Evolutionary conservation across 1,139 yeast genomes (phyloP), one percentile per base, ranked within the genome.

Genomic region (Geotrichum fermentans): DNA sequence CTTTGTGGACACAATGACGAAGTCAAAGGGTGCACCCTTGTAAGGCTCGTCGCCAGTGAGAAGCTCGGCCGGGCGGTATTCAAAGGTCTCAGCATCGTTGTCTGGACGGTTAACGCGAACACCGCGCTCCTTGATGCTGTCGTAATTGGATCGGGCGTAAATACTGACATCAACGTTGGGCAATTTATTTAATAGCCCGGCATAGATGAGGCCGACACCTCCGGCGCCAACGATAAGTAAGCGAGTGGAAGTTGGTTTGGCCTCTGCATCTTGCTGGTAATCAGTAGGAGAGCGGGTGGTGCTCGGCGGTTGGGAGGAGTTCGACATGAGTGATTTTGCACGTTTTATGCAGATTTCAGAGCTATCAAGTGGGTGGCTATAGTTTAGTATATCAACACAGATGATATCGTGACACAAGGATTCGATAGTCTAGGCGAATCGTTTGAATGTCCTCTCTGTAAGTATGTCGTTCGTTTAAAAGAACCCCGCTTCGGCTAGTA

Each of bases 191-290:
- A 57, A 40, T 20, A 46, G 38, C 33, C 49, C 45, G 4, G 52
- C 58, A 34, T 43, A 56, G 10, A 54, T 47, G 11, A 57, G 46
- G 22, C 60, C 60, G 10, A 57, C 58, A n/a, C 56, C 60, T 5
- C 60, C 60, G 2, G 59, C 58, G 13, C 60, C 60, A 7, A 55
- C 57, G 7, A 57, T 39, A 16, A 55, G 46, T n/a, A 51, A 37
- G 8, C 47, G 42, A 20, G 32, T 22, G 14, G 18, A 32, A 14
- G 11, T n/a, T n/a, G n/a, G n/a, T n/a, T 21, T 33, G 35, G 17
- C 18, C 14, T 28, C 24, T n/a, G 18, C 14, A 13, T 13, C 10
- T 37, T 14, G 29, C 17, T 11, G 17, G 21, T 13, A 11, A n/a
- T 37, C 13, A 22, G 11, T 40, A 7, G 22, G 21, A 18, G 13